Base-by-base conservation (phyloP, 495 filamentous ascomycete genomes). In the Aspergillus indologenus region DNA sequence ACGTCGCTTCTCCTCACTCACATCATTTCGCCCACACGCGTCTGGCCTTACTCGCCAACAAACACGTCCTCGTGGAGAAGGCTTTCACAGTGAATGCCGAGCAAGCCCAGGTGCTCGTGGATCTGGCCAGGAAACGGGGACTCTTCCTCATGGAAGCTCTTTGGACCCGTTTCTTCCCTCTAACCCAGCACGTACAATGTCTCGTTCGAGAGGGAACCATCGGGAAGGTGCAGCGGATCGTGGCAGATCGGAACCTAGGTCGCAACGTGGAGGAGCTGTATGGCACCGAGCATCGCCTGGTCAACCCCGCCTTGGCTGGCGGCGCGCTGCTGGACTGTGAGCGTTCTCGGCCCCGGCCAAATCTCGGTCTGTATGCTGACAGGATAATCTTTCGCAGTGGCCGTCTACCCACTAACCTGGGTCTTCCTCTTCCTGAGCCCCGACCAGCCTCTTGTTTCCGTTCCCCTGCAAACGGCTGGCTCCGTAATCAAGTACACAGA, bases 121-220 rank as follows among this genome's bases (percentile, higher is more conserved):
- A 85, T 44, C 83, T 79, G 21, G 88, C 90, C 0, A 80, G 74
- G 61, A 77, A 79, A 56, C 90, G 90, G 78, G 78, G 81, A 3
- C 60, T 92, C n/a, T 91, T 92, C 71, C 68, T 95, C 31, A 90
- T 91, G 87, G 90, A 95, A 74, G 90, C 89, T 3, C 83, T 93
- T 18, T 93, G 90, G 90, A 92, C 89, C 31, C 72, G 90, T 21
- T 90, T 86, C 71, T 90, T 91, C 71, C 90, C 90, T 0, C 67
- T 89, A 0, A 83, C 79, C 62, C 81, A 84, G 65, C 81, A 89
- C 69, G 71, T 92, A 24, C 67, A 87, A 43, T 76, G 87, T 48
- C 60, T 87, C 62, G 80, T 90, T 34, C 69, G 71, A 26, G 71
- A 77, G 0, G 85, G 85, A 4, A 74, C 68, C 43, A 82, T 93